Conservation (phyloP, 2,329 filamentous ascomycete species). For the Phoma sp. region DNA sequence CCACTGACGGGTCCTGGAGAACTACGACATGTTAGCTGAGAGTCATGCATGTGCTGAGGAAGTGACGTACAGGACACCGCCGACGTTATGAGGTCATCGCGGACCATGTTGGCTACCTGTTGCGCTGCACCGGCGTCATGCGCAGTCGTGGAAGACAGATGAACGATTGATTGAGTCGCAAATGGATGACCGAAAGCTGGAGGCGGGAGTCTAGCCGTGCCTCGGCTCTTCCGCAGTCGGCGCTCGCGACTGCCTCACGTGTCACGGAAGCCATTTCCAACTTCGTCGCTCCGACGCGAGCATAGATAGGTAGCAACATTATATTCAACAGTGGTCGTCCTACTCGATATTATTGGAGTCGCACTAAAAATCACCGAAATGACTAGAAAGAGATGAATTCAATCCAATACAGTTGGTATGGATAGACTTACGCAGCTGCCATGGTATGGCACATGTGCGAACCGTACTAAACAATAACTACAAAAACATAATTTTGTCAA, state of each 20-base stretch:
- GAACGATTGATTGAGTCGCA: constrained; percentile 4
- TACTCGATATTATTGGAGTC: too few relatives aligned
- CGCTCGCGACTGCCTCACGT: constrained; percentile 11
- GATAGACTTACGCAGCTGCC: too few relatives aligned
- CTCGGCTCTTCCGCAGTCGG: constrained; percentile 19
- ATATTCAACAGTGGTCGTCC: background rate
- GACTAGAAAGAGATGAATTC: too few relatives aligned
- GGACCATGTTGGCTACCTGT: constrained; percentile 72
- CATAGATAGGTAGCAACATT: background rate
- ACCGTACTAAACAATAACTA: too few relatives aligned
- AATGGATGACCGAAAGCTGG: constrained; percentile 10
- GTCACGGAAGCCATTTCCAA: constrained; percentile 16
- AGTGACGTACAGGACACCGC: constrained; percentile 65
- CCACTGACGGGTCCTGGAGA: constrained; percentile 91
- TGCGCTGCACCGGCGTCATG: constrained; percentile 23
- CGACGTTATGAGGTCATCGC: constrained; percentile 89
- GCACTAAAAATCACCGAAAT: too few relatives aligned
- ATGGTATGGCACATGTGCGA: too few relatives aligned
- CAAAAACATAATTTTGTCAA: too few relatives aligned
- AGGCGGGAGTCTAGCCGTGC: constrained; percentile 12
- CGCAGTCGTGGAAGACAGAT: constrained; percentile 8
- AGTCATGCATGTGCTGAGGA: background rate
- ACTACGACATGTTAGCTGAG: constrained; percentile 62
- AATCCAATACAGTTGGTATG: too few relatives aligned
- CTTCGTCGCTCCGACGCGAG: constrained; percentile 12